These are phyloP conservation scores for Tetraselmis chui DNA, from an alignment of 139 green algal genomes.

Conservation along the genomic window DNA sequence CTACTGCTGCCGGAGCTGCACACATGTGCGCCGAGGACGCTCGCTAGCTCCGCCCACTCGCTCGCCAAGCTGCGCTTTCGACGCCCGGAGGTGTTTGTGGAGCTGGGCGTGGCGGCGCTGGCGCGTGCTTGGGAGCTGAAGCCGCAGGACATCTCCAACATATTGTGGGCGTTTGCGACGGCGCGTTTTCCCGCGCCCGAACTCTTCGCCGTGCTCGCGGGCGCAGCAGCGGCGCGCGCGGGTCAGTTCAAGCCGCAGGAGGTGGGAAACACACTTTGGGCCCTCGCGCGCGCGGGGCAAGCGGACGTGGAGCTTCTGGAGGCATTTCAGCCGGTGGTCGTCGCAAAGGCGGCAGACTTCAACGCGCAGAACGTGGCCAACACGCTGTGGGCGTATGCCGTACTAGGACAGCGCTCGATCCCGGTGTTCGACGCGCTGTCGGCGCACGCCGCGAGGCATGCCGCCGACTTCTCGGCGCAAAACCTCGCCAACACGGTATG, in stretches of 20 bases:
- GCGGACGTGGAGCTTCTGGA: not conserved
- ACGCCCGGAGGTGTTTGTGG: not conserved
- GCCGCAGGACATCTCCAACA: slow-evolving; percentile 40
- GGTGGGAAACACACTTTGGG: slow-evolving; percentile 40
- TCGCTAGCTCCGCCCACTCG: not conserved
- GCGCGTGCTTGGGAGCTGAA: not conserved
- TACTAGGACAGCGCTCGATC: not conserved
- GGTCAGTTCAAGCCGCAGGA: slow-evolving; percentile 35
- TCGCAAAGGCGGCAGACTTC: not conserved
- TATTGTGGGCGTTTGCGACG: slow-evolving; percentile 38
- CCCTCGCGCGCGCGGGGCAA: slow-evolving; percentile 24
- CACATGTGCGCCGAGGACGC: not conserved
- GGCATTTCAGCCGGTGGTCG: not conserved
- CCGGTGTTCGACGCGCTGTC: not conserved
- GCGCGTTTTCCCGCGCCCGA: slow-evolving; percentile 26
- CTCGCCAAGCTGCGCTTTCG: not conserved
- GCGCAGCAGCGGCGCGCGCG: slow-evolving; percentile 14
- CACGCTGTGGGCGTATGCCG: not conserved
- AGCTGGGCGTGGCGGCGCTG: not conserved
- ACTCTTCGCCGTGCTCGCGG: slow-evolving; percentile 12
- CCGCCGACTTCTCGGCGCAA: slow-evolving; percentile 14
- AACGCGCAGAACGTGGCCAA: not conserved
- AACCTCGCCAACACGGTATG: slow-evolving; percentile 40
- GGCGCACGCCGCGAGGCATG: no score
- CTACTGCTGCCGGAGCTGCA: not conserved